These are phyloP conservation scores for Schwanniomyces pseudopolymorphus DNA, from an alignment of 805 yeast genomes.

Conservation along the genomic window DNA sequence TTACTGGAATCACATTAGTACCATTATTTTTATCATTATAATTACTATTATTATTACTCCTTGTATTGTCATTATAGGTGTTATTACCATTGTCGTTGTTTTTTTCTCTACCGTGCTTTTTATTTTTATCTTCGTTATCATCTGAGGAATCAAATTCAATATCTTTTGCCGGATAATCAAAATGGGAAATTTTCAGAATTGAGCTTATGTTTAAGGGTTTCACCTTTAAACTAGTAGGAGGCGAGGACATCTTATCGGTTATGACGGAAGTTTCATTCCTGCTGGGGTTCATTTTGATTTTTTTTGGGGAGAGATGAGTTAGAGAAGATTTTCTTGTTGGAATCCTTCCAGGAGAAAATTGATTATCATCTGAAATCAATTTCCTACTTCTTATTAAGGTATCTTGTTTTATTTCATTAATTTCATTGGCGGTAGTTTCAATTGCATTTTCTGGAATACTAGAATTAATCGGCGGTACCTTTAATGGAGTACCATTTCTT, in stretches of 20 bases:
- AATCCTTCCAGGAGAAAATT: slow-evolving; percentile 17
- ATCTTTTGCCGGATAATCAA: slow-evolving; percentile 6
- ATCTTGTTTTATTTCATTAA: slow-evolving; percentile 10
- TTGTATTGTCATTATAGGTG: not conserved
- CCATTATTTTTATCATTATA: not conserved
- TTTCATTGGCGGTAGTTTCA: not conserved
- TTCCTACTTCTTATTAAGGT: slow-evolving; percentile 13
- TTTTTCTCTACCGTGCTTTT: not conserved
- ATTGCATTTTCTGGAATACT: slow-evolving; percentile 1
- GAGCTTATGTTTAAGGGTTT: slow-evolving; percentile 10
- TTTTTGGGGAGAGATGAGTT: not conserved
- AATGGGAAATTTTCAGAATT: not conserved
- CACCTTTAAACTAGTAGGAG: slow-evolving; percentile 21
- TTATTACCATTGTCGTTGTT: not conserved
- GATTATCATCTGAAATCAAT: slow-evolving; percentile 23
- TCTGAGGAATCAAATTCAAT: slow-evolving; percentile 29
- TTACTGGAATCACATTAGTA: not conserved
- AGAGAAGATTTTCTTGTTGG: not conserved
- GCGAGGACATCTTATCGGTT: slow-evolving; percentile 10
- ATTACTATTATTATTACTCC: slow-evolving; percentile 2
- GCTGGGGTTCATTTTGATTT: not conserved
- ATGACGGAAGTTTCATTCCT: not conserved
- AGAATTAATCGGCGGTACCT: slow-evolving; percentile 10
- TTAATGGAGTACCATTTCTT: slow-evolving; percentile 20
- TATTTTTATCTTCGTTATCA: slow-evolving; percentile 15